Evolutionary conservation across 106 monocot species (phyloP), one percentile per base, ranked within the genome.

Genomic region (Iris macrosiphon): DNA sequence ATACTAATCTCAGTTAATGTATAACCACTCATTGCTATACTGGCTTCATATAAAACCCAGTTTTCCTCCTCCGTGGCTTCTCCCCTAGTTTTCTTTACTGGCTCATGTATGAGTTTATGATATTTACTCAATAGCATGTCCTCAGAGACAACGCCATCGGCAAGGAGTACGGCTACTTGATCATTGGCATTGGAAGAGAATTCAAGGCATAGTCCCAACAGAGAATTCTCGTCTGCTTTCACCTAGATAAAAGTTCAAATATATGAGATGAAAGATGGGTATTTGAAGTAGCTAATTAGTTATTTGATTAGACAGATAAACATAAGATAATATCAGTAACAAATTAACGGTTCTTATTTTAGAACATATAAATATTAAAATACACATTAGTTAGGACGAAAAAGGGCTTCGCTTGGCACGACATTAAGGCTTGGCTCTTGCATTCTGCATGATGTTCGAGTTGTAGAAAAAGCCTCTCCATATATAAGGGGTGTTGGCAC

Each of bases 191-290:
- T 22, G n/a, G 72, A 72, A 8, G 63, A 62, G 15, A 90, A 75
- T 46, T 53, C 57, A n/a, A 96, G 61, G 24, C 55, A 67, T 2
- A 96, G 52, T 32, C 75, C 90, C 40, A 96, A 18, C 14, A 59
- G 31, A 67, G 79, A 96, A 57, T 80, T 73, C n/a, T 35, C 72
- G 31, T 78, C 72, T n/a, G 64, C 65, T 63, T 53, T 90, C 32
- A 78, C 83, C 96, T 96, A 32, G 14, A 72, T 26, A 23, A 41
- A 58, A 26, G 38, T 27, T 49, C 2, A 4, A 28, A 28, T 18
- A n/a, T n/a, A n/a, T n/a, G n/a, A n/a, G n/a, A n/a, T n/a, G n/a
- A n/a, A n/a, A n/a, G n/a, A n/a, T n/a, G n/a, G n/a, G n/a, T n/a
- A n/a, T n/a, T n/a, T n/a, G n/a, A n/a, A n/a, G n/a, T n/a, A n/a